Evolutionary conservation across 73 alveolate genomes (phyloP), one percentile per base, ranked within the genome.

Genomic region (Vitrella brassicaformis): DNA sequence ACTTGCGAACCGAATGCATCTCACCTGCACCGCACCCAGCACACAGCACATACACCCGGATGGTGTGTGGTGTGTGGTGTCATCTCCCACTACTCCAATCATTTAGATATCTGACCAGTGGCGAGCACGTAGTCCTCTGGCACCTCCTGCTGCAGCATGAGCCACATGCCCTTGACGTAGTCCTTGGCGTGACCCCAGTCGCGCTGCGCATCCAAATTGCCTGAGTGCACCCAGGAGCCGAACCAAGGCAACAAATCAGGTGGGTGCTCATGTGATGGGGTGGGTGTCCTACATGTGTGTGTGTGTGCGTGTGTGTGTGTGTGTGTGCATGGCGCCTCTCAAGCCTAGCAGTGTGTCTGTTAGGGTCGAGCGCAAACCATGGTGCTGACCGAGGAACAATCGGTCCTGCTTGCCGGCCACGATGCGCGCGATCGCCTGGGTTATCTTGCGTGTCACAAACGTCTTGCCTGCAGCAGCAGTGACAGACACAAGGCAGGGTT

Each of bases 181-280:
- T 86, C 88, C 31, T 39, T 75, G 28, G 91, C 91, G 64, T 88
- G 94, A 14, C 89, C 91, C 94, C 94, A 88, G 73, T 88, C 94
- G 45, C 91, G 73, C 82, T 74, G 85, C 30, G 91, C 85, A 56
- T 84, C 77, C 72, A 88, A 45, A 73, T 88, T 88, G 30, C 94
- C 94, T 10, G 80, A 39, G n/a, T 10, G 69, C 9, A 76, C 31
- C 27, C 25, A 0, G 47, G 73, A 39, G 39, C 71, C 47, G 26
- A 77, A 46, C 10, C 86, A 85, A 28, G n/a, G 31, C 80, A 47
- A 31, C 22, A 75, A 77, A 25, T 75, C 28, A 31, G 90, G 82
- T 25, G 67, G 83, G n/a, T n/a, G n/a, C n/a, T n/a, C n/a, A n/a
- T n/a, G n/a, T n/a, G n/a, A n/a, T n/a, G n/a, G n/a, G n/a, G n/a